These are phyloP conservation scores for Phytopythium delawarense DNA, from an alignment of 352 stramenopile genomes.

Conservation along the genomic window DNA sequence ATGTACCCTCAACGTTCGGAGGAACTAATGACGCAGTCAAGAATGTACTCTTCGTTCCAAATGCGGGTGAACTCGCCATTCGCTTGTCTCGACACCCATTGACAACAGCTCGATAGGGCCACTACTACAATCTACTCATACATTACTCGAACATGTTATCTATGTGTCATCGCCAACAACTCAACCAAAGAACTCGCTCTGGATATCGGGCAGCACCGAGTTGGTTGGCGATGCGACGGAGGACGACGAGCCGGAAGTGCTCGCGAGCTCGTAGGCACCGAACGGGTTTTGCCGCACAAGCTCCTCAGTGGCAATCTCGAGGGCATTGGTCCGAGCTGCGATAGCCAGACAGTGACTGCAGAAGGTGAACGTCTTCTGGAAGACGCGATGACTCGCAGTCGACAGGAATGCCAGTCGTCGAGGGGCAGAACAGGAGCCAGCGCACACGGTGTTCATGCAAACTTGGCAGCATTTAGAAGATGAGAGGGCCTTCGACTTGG, in stretches of 20 bases:
- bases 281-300: constrained; percentile 23
- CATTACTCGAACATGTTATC: background rate
- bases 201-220: constrained; percentile 26
- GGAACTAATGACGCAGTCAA: background rate
- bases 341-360: constrained; percentile 23
- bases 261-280: constrained; percentile 27
- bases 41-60: too few species aligned
- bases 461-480: constrained; percentile 18
- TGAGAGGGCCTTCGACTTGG: constrained; percentile 9
- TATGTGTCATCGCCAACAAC: background rate
- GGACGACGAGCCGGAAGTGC: constrained; percentile 11
- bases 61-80: too few species aligned
- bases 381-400: constrained; percentile 13
- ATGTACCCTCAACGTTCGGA: background rate
- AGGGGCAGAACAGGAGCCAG: constrained; percentile 13
- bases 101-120: too few species aligned
- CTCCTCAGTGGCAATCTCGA: constrained; percentile 30
- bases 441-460: constrained; percentile 30
- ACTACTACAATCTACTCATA: background rate
- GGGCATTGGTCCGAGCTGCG: constrained; percentile 14
- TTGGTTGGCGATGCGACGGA: constrained; percentile 22
- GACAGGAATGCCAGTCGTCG: constrained; percentile 24
- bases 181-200: constrained; percentile 32
- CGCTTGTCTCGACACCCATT: too few species aligned
- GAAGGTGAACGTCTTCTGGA: constrained; percentile 19